Conservation (phyloP, 441 rosid species). For the Sinapis alba region DNA sequence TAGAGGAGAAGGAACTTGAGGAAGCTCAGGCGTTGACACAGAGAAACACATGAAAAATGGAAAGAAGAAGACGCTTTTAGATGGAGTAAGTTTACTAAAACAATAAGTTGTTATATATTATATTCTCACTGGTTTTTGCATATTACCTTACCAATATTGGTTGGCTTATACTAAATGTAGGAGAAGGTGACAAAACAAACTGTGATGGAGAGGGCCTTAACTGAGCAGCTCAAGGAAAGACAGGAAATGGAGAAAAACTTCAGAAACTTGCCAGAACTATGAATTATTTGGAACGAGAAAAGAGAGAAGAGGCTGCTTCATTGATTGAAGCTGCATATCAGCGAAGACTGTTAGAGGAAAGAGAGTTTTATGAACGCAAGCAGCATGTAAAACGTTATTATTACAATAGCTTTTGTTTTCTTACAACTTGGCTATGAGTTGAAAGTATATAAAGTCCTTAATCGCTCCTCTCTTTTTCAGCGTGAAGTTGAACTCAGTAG, state of each 20-base stretch:
- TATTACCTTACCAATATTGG: background rate
- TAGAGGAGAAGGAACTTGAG: constrained; percentile 88
- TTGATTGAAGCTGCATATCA: constrained; percentile 93
- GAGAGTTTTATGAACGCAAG: constrained; percentile 77
- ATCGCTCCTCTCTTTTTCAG: constrained; percentile 46
- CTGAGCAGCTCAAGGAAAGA: too few relatives aligned
- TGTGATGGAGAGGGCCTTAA: constrained; percentile 78
- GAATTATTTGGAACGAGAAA: constrained; percentile 95
- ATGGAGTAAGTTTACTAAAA: constrained; percentile 61
- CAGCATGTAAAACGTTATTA: constrained; percentile 57
- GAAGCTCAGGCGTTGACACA: constrained; percentile 65
- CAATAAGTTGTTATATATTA: background rate
- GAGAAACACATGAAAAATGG: constrained; percentile 76
- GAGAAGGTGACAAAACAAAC: constrained; percentile 84
- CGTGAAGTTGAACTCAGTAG: constrained; percentile 81
- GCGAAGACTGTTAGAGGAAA: constrained; percentile 91
- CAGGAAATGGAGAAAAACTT: constrained; percentile 94
- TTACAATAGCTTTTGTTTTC: background rate
- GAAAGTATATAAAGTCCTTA: constrained; percentile 12
- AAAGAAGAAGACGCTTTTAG: constrained; percentile 73
- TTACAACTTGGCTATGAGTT: background rate
- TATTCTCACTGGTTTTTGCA: background rate
- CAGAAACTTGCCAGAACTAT: constrained; percentile 85
- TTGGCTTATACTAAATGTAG: constrained; percentile 41
- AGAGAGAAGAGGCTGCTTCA: constrained; percentile 95